phyloP scores from a whole-genome alignment of 306 rosid genomes.

The Lablab purpureus region DNA sequence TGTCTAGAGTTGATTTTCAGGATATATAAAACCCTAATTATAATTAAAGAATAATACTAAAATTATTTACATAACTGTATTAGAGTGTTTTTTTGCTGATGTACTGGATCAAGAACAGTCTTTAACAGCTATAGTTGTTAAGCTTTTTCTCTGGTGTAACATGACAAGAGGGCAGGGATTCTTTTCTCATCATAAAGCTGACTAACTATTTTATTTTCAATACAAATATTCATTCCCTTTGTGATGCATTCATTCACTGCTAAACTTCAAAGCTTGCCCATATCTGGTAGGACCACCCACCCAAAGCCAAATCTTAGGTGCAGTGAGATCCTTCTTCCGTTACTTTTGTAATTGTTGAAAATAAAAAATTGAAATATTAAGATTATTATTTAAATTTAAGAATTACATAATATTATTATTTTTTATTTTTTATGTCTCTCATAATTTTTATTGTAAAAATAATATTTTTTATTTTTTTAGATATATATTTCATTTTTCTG shows the following conservation, averaged over 20 bases:
- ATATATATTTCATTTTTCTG: too few relatives aligned
- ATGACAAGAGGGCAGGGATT: constrained; percentile 20
- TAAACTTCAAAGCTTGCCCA: neutral
- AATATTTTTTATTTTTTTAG: too few relatives aligned
- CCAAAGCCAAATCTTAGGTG: constrained; percentile 2
- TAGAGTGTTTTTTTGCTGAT: neutral
- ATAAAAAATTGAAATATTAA: too few relatives aligned
- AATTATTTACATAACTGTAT: neutral
- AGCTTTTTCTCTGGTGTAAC: constrained; percentile 37
- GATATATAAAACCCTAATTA: too few relatives aligned
- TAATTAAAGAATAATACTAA: too few relatives aligned
- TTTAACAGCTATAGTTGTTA: constrained; percentile 32
- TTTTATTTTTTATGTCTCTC: too few relatives aligned
- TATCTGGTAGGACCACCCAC: neutral
- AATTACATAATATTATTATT: too few relatives aligned
- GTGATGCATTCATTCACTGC: neutral
- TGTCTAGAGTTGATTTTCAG: too few relatives aligned
- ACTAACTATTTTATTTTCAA: neutral
- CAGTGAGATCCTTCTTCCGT: too few relatives aligned
- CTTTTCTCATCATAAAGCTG: constrained; percentile 42
- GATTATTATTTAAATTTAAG: too few relatives aligned
- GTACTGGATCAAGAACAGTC: neutral
- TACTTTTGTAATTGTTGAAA: too few relatives aligned
- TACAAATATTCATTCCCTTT: neutral
- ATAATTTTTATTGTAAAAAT: too few relatives aligned